Percentiles rank a stretch among this genome's conserved stretches.
These are phyloP conservation scores for Pulveroboletus sp. DNA, from an alignment of 768 basidiomycete species.

Conservation along the genomic window DNA sequence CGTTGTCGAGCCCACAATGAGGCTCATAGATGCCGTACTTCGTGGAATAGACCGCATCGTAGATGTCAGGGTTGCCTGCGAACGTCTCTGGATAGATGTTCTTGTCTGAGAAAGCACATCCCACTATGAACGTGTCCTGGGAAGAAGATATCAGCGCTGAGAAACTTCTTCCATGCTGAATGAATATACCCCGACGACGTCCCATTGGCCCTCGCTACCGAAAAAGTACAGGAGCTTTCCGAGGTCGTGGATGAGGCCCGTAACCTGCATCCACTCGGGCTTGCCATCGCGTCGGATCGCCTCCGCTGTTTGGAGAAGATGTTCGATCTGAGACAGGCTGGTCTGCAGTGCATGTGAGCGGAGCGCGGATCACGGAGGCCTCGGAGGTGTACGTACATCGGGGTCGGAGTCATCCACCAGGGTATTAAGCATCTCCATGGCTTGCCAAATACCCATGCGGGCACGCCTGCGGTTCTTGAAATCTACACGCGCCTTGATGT, in stretches of 20 bases:
- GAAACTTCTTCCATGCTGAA: background rate
- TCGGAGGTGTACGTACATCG: constrained; percentile 46
- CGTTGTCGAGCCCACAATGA: constrained; percentile 79
- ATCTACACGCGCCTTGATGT: constrained; percentile 71
- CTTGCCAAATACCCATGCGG: constrained; percentile 84
- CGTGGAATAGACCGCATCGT: constrained; percentile 65
- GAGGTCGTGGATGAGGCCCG: constrained; percentile 85
- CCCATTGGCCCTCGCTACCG: constrained; percentile 90
- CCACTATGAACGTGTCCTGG: constrained; percentile 76
- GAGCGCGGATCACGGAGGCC: constrained; percentile 3
- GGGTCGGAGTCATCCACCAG: constrained; percentile 91
- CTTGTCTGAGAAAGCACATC: constrained; percentile 82
- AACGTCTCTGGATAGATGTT: constrained; percentile 82
- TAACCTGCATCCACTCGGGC: constrained; percentile 91
- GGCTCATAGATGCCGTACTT: constrained; percentile 75
- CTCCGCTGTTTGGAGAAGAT: constrained; percentile 89
- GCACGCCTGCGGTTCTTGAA: constrained; percentile 67
- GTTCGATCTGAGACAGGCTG: constrained; percentile 80
- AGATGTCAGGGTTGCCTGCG: constrained; percentile 64
- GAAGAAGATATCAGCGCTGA: constrained; percentile 3
- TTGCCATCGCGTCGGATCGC: constrained; percentile 83
- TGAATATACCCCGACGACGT: constrained; percentile 77
- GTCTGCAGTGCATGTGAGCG: constrained; percentile 45
- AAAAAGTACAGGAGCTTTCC: constrained; percentile 86
- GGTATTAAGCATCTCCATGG: constrained; percentile 84